These are phyloP conservation scores for Nasturtium officinale DNA, from an alignment of 345 rosid species.

Conservation along the genomic window DNA sequence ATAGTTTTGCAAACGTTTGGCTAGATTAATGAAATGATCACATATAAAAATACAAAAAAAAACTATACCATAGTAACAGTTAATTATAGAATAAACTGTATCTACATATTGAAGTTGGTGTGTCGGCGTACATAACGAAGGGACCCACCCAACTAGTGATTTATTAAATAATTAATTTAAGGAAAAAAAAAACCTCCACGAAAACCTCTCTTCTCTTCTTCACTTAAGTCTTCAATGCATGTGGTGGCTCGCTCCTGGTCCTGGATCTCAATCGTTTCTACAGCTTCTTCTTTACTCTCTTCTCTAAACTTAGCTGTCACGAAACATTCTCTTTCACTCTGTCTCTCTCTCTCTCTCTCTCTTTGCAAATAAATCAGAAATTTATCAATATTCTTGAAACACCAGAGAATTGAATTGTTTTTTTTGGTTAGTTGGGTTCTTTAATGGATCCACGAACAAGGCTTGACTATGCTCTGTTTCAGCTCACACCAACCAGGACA, in stretches of 20 bases:
- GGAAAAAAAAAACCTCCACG: slow-evolving; percentile 3
- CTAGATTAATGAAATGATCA: not conserved
- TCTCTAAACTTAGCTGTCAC: slow-evolving; percentile 40
- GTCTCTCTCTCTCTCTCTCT: slow-evolving; percentile 33
- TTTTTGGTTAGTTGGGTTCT: slow-evolving; percentile 9
- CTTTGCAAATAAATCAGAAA: slow-evolving; percentile 9
- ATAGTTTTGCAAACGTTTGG: slow-evolving; percentile 2
- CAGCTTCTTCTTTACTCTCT: slow-evolving; percentile 28
- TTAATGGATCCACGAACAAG: slow-evolving; percentile 79
- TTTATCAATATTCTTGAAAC: slow-evolving; percentile 30
- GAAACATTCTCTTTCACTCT: slow-evolving; percentile 38
- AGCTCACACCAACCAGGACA: slow-evolving; percentile 97
- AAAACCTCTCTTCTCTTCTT: slow-evolving; percentile 27
- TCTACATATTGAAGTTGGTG: slow-evolving; percentile 35
- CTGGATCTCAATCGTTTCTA: slow-evolving; percentile 38
- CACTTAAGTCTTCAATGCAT: slow-evolving; percentile 44
- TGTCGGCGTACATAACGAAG: slow-evolving; percentile 43
- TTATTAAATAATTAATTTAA: not conserved
- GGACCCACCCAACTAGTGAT: slow-evolving; percentile 45
- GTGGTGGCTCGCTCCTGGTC: slow-evolving; percentile 45
- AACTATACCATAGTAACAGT: not conserved
- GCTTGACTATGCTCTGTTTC: slow-evolving; percentile 87
- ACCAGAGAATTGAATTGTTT: not conserved
- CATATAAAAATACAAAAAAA: not conserved
- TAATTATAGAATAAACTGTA: slow-evolving; percentile 9